Conservation (phyloP, 225 moss, liverwort and hornwort genomes). For the Polytrichum formosum region DNA sequence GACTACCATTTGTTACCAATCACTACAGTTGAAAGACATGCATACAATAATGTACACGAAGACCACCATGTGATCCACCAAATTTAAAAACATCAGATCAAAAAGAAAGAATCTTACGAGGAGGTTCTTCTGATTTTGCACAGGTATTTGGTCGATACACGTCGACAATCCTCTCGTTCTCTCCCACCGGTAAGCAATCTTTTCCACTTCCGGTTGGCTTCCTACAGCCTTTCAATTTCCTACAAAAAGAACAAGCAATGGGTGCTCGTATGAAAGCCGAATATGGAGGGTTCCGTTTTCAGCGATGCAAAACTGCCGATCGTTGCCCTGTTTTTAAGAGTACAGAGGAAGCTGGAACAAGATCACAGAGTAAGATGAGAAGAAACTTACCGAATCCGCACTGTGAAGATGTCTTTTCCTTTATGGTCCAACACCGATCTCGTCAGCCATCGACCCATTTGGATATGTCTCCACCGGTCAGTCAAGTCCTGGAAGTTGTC, state of each 20-base stretch:
- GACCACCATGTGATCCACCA: no score
- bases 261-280: no score
- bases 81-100: no score
- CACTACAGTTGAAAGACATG: background rate
- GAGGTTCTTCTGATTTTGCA: conserved; percentile 24
- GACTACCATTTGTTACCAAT: background rate
- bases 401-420: conserved; percentile 18
- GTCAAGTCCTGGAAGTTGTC: conserved; percentile 27
- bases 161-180: conserved; percentile 45
- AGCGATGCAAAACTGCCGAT: no score
- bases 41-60: no score
- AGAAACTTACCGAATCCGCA: conserved; percentile 37
- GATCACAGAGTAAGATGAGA: background rate
- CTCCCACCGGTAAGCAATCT: conserved; percentile 19
- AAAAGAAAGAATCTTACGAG: conserved; percentile 13
- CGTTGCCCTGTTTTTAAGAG: no score
- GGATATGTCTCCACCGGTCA: conserved; percentile 15
- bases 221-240: conserved; percentile 36
- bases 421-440: conserved; percentile 35
- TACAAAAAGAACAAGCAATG: conserved; percentile 2
- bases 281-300: no score
- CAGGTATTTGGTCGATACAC: conserved; percentile 24
- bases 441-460: conserved; percentile 40
- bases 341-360: background rate
- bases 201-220: conserved; percentile 10